Percentiles rank a stretch among this genome's conserved stretches.
Conservation (phyloP, 1,139 yeast genomes). For the Diutina siamensis region DNA sequence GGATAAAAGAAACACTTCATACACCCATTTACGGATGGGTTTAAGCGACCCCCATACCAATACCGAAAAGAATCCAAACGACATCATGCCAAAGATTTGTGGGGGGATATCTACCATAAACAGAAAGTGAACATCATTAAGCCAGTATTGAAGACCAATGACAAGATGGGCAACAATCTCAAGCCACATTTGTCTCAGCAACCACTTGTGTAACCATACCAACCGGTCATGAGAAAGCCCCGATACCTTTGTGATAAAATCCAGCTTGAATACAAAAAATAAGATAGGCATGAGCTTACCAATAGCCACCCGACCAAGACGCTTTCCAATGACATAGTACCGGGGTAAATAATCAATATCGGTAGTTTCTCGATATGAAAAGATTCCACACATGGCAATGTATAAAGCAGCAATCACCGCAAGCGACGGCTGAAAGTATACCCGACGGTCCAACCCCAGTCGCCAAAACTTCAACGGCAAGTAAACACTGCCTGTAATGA, state of each 20-base stretch:
- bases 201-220: slow-evolving; percentile 32
- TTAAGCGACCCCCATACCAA: slow-evolving; percentile 28
- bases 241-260: slow-evolving; percentile 25
- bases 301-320: slow-evolving; percentile 31
- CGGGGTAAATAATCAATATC: slow-evolving; percentile 31
- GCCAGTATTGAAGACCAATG: slow-evolving; percentile 28
- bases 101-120: slow-evolving; percentile 38
- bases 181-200: slow-evolving; percentile 28
- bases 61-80: slow-evolving; percentile 26
- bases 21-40: slow-evolving; percentile 27
- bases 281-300: slow-evolving; percentile 31
- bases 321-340: slow-evolving; percentile 29
- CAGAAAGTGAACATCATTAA: slow-evolving; percentile 20
- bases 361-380: slow-evolving; percentile 18
- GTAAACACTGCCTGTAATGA: slow-evolving; percentile 19
- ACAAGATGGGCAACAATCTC: slow-evolving; percentile 28
- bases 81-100: slow-evolving; percentile 38
- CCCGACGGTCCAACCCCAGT: not conserved
- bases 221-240: slow-evolving; percentile 34
- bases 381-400: slow-evolving; percentile 18
- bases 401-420: slow-evolving; percentile 18
- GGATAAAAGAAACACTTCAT: slow-evolving; percentile 32
- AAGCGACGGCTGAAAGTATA: slow-evolving; percentile 32
- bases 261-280: slow-evolving; percentile 27
- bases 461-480: slow-evolving; percentile 9